These are phyloP conservation scores for Xylaria curta DNA, from an alignment of 495 filamentous ascomycete species.

Conservation along the genomic window DNA sequence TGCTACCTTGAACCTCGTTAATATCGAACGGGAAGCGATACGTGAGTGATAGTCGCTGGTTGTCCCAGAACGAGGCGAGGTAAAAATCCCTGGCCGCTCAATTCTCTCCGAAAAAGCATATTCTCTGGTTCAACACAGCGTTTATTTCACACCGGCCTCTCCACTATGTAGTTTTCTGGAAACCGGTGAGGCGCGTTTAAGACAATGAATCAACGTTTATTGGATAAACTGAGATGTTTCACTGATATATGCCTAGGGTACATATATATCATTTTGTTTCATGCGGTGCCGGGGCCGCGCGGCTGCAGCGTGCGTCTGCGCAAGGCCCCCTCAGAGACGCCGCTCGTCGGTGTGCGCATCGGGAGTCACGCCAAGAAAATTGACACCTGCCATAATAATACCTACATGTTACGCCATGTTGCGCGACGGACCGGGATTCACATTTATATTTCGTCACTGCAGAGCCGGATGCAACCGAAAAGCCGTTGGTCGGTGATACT, in stretches of 20 bases:
- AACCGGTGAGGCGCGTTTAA: constrained; percentile 7
- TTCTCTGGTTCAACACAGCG: constrained; percentile 13
- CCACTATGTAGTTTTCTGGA: not conserved
- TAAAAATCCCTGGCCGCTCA: not conserved
- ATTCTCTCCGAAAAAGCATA: not conserved
- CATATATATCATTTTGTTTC: not conserved
- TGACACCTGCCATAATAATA: constrained; percentile 15
- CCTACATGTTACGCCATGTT: constrained; percentile 2
- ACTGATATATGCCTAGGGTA: constrained; percentile 15
- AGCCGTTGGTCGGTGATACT: not conserved
- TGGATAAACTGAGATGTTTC: constrained; percentile 7
- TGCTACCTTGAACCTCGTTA: not conserved
- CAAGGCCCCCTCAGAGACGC: constrained; percentile 6
- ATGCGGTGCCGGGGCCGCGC: constrained; percentile 23
- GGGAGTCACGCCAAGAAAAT: constrained; percentile 3
- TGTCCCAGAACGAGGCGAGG: not conserved
- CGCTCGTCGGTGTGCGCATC: constrained; percentile 1
- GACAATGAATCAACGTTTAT: not conserved
- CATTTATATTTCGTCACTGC: not conserved
- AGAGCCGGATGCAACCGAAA: constrained; percentile 12
- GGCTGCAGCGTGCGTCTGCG: constrained; percentile 14
- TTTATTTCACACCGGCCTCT: not conserved
- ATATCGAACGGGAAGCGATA: not conserved
- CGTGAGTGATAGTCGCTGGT: not conserved
- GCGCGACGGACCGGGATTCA: not conserved